Conservation (phyloP, 2,329 filamentous ascomycete genomes). For the Ceratocystis huliohia region DNA sequence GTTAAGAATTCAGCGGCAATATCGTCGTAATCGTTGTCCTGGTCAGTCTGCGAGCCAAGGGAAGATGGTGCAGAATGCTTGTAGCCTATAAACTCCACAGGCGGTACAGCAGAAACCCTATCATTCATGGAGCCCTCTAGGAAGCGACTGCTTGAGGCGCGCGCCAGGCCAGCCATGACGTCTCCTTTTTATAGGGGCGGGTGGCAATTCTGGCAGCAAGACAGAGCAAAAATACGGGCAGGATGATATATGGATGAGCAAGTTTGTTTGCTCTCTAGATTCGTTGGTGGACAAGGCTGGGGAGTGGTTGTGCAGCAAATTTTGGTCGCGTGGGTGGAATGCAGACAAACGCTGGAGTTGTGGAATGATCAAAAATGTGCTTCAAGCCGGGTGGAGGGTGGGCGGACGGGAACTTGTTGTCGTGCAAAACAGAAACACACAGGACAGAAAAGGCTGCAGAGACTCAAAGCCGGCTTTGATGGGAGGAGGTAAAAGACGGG, state of each 20-base stretch:
- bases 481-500: background rate
- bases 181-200: conserved; percentile 5
- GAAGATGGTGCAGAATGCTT: conserved; percentile 7
- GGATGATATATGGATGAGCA: background rate
- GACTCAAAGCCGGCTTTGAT: background rate
- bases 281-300: conserved; percentile 5
- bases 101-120: conserved; percentile 57
- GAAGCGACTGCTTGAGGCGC: conserved; percentile 43
- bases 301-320: background rate
- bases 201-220: background rate
- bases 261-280: background rate
- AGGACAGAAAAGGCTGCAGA: background rate
- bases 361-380: conserved; percentile 2
- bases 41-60: conserved; percentile 25
- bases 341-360: background rate
- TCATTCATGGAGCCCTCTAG: conserved; percentile 81
- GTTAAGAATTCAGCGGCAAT: conserved; percentile 22
- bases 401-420: background rate
- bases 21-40: conserved; percentile 22
- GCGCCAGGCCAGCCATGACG: conserved; percentile 18
- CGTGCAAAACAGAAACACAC: background rate
- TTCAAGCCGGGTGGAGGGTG: background rate
- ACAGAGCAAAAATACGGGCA: background rate
- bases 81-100: conserved; percentile 48
- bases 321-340: background rate